Conservation (phyloP, 106 monocot species). For the Dendrobium officinale region DNA sequence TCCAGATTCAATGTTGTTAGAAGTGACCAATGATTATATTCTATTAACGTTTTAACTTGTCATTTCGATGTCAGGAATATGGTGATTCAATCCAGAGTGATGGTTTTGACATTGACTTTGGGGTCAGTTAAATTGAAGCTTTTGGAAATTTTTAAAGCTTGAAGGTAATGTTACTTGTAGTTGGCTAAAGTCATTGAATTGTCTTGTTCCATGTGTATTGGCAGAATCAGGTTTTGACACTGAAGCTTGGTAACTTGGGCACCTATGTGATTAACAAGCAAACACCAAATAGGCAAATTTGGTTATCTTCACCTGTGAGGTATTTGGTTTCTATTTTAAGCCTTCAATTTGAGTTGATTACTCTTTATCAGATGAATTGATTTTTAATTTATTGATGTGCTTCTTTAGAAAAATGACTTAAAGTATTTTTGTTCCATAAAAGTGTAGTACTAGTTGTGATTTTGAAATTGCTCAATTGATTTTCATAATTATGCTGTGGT, state of each 20-base stretch:
- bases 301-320: slow-evolving; percentile 98
- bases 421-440: not conserved
- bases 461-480: not conserved
- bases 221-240: slow-evolving; percentile 92
- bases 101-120: slow-evolving; percentile 95
- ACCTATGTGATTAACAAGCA: slow-evolving; percentile 98
- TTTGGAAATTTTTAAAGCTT: not conserved
- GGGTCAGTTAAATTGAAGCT: slow-evolving; percentile 50
- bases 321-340: slow-evolving; percentile 20
- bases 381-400: not conserved
- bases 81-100: slow-evolving; percentile 83
- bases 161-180: not conserved
- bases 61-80: slow-evolving; percentile 56
- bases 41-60: not conserved
- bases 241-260: slow-evolving; percentile 75
- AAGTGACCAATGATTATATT: slow-evolving; percentile 1
- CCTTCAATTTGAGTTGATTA: not conserved
- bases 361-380: not conserved
- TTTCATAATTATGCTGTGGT: not conserved
- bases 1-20: not conserved
- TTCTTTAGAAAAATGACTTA: not conserved
- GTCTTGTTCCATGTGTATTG: not conserved
- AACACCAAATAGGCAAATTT: slow-evolving; percentile 94
- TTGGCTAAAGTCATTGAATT: slow-evolving; percentile 3
- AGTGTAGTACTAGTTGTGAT: not conserved